Evolutionary conservation across 352 stramenopile species (phyloP).

Genomic region (Globisporangium apiculatum): DNA sequence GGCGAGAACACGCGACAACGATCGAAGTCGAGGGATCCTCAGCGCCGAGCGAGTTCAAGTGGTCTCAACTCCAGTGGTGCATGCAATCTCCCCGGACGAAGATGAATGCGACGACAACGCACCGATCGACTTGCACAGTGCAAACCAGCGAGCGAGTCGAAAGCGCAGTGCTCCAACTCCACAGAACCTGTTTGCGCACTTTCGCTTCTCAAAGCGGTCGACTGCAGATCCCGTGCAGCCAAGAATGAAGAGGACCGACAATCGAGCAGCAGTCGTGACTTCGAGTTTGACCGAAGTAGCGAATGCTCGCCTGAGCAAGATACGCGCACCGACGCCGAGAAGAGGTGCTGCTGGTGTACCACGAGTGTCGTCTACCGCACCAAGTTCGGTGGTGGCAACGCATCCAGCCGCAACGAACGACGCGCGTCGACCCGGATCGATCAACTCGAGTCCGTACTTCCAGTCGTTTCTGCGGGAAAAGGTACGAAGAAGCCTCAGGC

Average conservation of each 20-base stretch:
- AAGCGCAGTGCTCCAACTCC: constrained; percentile 5
- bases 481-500: not conserved
- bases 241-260: not conserved
- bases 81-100: constrained; percentile 1
- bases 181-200: constrained; percentile 11
- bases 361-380: not conserved
- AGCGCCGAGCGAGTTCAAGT: not conserved
- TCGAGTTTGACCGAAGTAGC: not conserved
- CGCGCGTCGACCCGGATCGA: not conserved
- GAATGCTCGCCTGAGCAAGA: no score
- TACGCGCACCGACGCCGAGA: no score
- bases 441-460: constrained; percentile 13
- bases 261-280: not conserved
- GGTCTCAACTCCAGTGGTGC: not conserved
- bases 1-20: not conserved
- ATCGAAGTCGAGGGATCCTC: no score
- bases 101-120: not conserved
- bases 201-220: constrained; percentile 9
- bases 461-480: constrained; percentile 14
- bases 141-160: not conserved
- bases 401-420: not conserved
- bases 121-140: no score
- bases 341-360: no score
- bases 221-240: not conserved
- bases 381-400: no score